Percentiles rank a stretch among this genome's conserved stretches.
phyloP scores from a whole-genome alignment of 1,139 yeast genomes.

The Hansenula lynferdii region DNA sequence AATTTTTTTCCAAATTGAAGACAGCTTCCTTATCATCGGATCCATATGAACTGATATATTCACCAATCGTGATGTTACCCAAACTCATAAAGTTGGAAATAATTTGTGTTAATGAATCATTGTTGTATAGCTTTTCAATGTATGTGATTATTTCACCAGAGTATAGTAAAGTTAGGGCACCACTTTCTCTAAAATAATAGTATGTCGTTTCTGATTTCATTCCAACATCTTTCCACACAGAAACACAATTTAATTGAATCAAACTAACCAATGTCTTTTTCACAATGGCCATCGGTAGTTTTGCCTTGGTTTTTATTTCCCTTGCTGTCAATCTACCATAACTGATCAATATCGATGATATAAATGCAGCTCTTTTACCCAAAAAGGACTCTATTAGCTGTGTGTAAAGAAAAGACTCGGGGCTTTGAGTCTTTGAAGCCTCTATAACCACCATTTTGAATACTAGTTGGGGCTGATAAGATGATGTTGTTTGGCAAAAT shows the following conservation, averaged over 20 bases:
- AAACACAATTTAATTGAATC: constrained; percentile 61
- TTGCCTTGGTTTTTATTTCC: constrained; percentile 40
- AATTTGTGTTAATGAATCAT: constrained; percentile 50
- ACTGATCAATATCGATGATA: constrained; percentile 50
- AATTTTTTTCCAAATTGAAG: constrained; percentile 27
- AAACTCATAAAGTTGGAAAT: constrained; percentile 63
- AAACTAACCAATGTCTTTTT: constrained; percentile 59
- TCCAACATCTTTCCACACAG: constrained; percentile 42
- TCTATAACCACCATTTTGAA: constrained; percentile 1
- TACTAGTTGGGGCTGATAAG: too few species aligned
- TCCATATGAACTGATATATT: constrained; percentile 43
- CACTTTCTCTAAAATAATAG: constrained; percentile 62
- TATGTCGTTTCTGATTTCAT: constrained; percentile 32
- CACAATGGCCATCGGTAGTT: constrained; percentile 38
- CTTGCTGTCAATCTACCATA: constrained; percentile 52
- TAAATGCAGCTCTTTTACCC: constrained; percentile 59
- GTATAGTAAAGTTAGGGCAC: constrained; percentile 60
- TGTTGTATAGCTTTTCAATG: constrained; percentile 39
- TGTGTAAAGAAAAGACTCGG: constrained; percentile 54
- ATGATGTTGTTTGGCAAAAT: too few species aligned
- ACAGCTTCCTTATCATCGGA: constrained; percentile 26
- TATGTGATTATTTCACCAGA: constrained; percentile 70
- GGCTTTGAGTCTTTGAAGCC: constrained; percentile 46
- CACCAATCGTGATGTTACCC: constrained; percentile 61
- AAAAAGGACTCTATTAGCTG: constrained; percentile 48